Evolutionary conservation across 1,284 basidiomycete genomes (phyloP).

Genomic region (Tylopilus orsonianus): DNA sequence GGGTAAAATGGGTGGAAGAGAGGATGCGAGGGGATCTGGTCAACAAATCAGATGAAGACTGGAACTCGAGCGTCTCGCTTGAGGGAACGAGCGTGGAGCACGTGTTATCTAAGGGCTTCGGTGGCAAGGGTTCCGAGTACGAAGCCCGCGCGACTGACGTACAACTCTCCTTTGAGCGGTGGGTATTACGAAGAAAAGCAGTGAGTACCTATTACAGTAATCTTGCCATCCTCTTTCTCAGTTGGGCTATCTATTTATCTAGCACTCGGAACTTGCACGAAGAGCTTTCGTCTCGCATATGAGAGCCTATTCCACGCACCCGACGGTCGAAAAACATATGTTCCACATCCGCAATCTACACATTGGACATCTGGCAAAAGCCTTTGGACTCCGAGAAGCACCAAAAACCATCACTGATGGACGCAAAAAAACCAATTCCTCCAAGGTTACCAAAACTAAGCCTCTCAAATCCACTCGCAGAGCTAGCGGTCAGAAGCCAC

Average conservation of each 20-base stretch:
- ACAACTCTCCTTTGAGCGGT: conserved; percentile 92
- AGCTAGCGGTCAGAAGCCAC: conserved; percentile 15
- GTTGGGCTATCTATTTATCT: conserved; percentile 4
- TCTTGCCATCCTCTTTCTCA: neutral
- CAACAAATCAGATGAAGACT: conserved; percentile 27
- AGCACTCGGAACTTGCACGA: conserved; percentile 80
- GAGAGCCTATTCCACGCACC: conserved; percentile 97
- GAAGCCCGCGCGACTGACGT: conserved; percentile 94
- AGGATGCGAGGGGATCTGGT: conserved; percentile 63
- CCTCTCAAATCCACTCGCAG: conserved; percentile 15
- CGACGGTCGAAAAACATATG: conserved; percentile 90
- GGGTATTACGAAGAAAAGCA: conserved; percentile 78
- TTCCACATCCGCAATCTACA: conserved; percentile 95
- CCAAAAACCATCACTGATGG: conserved; percentile 64
- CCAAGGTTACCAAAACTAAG: conserved; percentile 37
- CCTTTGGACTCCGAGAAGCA: conserved; percentile 93
- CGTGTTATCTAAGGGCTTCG: conserved; percentile 81
- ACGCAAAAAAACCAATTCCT: conserved; percentile 24
- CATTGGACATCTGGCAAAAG: conserved; percentile 94
- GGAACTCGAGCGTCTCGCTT: conserved; percentile 50
- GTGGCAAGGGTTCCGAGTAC: conserved; percentile 77
- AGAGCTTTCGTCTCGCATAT: conserved; percentile 91
- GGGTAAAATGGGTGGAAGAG: conserved; percentile 85
- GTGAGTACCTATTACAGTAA: conserved; percentile 47
- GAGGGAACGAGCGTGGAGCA: conserved; percentile 66